These are phyloP conservation scores for Ogataea hybrid DNA, from an alignment of 1,139 yeast species.

Conservation along the genomic window DNA sequence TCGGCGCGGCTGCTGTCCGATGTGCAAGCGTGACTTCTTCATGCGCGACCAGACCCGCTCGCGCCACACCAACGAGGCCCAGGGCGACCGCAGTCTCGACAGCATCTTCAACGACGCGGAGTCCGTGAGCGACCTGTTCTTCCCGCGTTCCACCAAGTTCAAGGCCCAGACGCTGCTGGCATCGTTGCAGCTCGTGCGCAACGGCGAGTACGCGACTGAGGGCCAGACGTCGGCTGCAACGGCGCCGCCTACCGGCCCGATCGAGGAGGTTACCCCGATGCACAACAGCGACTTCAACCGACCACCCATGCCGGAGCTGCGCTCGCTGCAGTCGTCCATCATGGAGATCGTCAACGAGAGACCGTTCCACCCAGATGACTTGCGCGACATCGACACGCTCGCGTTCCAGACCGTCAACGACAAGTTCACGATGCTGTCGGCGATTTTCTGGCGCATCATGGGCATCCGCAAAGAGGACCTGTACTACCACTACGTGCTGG, in stretches of 20 bases:
- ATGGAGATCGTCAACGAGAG: constrained; percentile 26
- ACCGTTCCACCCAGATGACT: constrained; percentile 31
- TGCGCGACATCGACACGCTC: constrained; percentile 40
- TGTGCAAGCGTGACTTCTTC: constrained; percentile 74
- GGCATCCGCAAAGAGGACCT: constrained; percentile 49
- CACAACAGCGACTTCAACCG: constrained; percentile 14
- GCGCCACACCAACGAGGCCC: constrained; percentile 7
- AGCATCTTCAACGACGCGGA: constrained; percentile 25
- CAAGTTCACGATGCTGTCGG: constrained; percentile 38
- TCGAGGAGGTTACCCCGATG: constrained; percentile 12
- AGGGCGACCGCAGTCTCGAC: constrained; percentile 26
- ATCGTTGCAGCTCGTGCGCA: constrained; percentile 18
- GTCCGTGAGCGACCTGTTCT: constrained; percentile 24
- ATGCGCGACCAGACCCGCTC: constrained; percentile 34
- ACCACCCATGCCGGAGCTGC: constrained; percentile 28
- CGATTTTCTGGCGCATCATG: constrained; percentile 54
- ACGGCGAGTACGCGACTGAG: constrained; percentile 16
- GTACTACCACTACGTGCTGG: constrained; percentile 51
- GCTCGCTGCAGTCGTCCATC: constrained; percentile 22
- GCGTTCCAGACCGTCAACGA: constrained; percentile 41
- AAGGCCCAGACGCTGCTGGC: constrained; percentile 41
- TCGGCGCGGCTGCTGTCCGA: constrained; percentile 80
- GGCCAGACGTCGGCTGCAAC: background rate
- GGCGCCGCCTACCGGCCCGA: constrained; percentile 1
- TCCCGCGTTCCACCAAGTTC: constrained; percentile 34